These are phyloP conservation scores for Quercus agrifolia DNA, from an alignment of 306 rosid species.

Conservation along the genomic window DNA sequence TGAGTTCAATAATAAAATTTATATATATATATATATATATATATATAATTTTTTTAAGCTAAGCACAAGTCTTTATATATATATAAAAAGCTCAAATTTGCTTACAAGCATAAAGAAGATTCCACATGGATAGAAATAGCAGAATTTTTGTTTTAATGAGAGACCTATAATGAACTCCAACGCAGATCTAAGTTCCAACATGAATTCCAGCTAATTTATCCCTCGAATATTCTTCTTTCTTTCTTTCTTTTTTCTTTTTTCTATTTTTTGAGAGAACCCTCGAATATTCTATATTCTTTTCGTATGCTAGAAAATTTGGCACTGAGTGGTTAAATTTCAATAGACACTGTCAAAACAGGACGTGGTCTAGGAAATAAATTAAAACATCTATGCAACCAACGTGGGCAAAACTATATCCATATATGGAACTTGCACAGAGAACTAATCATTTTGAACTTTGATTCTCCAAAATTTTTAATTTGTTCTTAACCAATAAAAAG, in stretches of 20 bases:
- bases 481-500: too few species aligned
- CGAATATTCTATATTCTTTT: not conserved
- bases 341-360: not conserved
- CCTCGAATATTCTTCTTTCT: not conserved
- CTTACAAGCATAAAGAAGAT: not conserved
- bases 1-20: too few species aligned
- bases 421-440: too few species aligned
- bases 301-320: not conserved
- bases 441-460: too few species aligned
- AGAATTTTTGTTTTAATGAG: not conserved
- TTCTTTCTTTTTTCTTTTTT: not conserved
- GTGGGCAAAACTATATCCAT: too few species aligned
- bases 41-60: too few species aligned
- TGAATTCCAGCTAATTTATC: slow-evolving; percentile 10
- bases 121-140: not conserved
- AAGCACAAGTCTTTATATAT: too few species aligned
- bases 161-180: slow-evolving; percentile 3
- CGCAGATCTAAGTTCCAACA: not conserved
- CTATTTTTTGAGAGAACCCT: not conserved
- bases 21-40: too few species aligned
- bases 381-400: too few species aligned
- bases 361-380: not conserved
- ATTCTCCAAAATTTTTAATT: too few species aligned
- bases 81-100: too few species aligned
- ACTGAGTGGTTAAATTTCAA: not conserved